Percentiles rank a stretch among this genome's conserved stretches.
These are phyloP conservation scores for Dothideomycetes sp. DNA, from an alignment of 2,329 filamentous ascomycete species.

Conservation along the genomic window DNA sequence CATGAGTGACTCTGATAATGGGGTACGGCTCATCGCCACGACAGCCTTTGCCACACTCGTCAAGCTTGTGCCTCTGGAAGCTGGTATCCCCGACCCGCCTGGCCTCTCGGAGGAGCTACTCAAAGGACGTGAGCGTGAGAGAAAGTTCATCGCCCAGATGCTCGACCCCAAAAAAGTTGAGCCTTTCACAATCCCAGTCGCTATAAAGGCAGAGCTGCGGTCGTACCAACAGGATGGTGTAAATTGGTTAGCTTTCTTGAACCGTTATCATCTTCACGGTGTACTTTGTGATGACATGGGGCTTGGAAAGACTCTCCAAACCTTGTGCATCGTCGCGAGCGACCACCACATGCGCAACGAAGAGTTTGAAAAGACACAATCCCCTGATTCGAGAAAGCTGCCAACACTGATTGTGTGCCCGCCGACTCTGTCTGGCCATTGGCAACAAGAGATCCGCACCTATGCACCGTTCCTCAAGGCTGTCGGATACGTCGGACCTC, in stretches of 20 bases:
- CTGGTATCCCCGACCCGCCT: conserved; percentile 91
- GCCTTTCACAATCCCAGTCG: conserved; percentile 82
- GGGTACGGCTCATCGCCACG: conserved; percentile 85
- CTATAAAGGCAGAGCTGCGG: conserved; percentile 91
- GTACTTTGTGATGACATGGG: conserved; percentile 99
- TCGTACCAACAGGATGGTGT: conserved; percentile 98
- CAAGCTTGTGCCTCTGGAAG: conserved; percentile 92
- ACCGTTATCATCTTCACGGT: conserved; percentile 93
- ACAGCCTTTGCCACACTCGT: conserved; percentile 95
- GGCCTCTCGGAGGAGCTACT: conserved; percentile 82
- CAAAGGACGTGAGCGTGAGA: conserved; percentile 81
- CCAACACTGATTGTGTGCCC: conserved; percentile 94
- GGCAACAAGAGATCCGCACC: conserved; percentile 94
- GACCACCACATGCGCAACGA: conserved; percentile 91
- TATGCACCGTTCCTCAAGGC: conserved; percentile 91
- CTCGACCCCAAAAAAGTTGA: conserved; percentile 96
- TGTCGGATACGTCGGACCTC: conserved; percentile 83
- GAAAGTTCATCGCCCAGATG: conserved; percentile 94
- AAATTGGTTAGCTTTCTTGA: conserved; percentile 97
- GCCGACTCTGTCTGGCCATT: conserved; percentile 91
- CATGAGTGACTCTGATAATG: conserved; percentile 97
- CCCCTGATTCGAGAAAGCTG: conserved; percentile 65
- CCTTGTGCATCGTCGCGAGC: conserved; percentile 93
- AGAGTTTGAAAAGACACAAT: conserved; percentile 73
- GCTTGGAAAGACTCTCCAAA: conserved; percentile 93